phyloP scores from a whole-genome alignment of 1,284 basidiomycete genomes.

The Austroboletus rostrupii region DNA sequence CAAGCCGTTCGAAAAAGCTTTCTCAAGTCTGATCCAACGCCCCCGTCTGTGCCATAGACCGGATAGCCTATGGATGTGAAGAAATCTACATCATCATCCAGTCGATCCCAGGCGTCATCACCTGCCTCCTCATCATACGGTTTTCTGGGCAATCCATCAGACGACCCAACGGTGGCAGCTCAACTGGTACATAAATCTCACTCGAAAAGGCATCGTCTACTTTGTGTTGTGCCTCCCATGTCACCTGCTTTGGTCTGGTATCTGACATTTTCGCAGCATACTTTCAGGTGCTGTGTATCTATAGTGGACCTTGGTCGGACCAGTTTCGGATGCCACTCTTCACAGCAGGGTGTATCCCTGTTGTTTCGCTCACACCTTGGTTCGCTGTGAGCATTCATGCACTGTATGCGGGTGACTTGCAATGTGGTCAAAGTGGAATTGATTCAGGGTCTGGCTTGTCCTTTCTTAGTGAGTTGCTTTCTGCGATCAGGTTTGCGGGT shows the following conservation, averaged over 20 bases:
- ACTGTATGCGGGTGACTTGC: not conserved
- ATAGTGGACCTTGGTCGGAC: not conserved
- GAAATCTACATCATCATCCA: not conserved
- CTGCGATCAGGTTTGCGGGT: not conserved
- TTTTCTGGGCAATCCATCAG: not conserved
- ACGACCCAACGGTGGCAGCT: not conserved
- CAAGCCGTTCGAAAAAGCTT: constrained; percentile 19
- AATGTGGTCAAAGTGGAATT: not conserved
- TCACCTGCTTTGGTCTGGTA: not conserved
- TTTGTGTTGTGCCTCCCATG: not conserved
- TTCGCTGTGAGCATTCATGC: not conserved
- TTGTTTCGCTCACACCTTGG: not conserved
- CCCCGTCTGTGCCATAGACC: not conserved
- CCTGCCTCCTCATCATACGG: not conserved
- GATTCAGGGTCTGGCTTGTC: not conserved
- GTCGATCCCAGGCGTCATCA: not conserved
- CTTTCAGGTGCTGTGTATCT: not conserved
- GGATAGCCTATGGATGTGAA: too few species aligned
- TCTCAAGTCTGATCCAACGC: not conserved
- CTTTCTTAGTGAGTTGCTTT: not conserved
- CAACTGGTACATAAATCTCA: not conserved
- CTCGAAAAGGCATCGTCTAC: not conserved
- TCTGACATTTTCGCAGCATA: not conserved
- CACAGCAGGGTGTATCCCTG: not conserved
- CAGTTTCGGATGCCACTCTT: not conserved